Conservation (phyloP, 2,329 filamentous ascomycete species). For the Aureobasidium sp. region DNA sequence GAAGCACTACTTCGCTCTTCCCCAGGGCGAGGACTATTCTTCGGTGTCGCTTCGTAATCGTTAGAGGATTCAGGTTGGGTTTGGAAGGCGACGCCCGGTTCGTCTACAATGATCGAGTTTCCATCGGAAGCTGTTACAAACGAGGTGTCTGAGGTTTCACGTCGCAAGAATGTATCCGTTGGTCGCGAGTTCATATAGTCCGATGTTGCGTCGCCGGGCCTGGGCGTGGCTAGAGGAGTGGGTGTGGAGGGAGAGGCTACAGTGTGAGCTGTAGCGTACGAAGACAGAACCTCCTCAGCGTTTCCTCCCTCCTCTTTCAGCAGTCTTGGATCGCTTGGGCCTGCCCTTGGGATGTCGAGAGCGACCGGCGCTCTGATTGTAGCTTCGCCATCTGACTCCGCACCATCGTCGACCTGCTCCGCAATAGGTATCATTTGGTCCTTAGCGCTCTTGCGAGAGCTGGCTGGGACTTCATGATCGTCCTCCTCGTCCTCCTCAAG, state of each 20-base stretch:
- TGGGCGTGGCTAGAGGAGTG: neutral
- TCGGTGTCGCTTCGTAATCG: neutral
- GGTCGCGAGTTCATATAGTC: neutral
- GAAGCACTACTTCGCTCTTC: conserved; percentile 8
- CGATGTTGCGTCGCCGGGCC: neutral
- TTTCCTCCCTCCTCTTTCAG: conserved; percentile 19
- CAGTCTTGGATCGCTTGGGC: conserved; percentile 10
- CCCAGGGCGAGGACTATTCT: neutral
- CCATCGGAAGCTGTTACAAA: conserved; percentile 19
- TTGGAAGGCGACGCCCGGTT: neutral
- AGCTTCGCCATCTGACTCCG: conserved; percentile 27
- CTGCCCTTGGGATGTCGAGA: conserved; percentile 34
- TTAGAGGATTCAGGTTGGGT: neutral
- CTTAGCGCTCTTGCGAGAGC: neutral
- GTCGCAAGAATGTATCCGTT: conserved; percentile 11
- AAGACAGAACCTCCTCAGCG: conserved; percentile 21
- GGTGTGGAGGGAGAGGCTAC: neutral
- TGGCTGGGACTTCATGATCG: conserved; percentile 2
- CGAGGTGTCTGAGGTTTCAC: conserved; percentile 11
- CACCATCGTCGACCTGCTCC: conserved; percentile 23
- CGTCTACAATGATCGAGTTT: conserved; percentile 12
- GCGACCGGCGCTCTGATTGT: conserved; percentile 33
- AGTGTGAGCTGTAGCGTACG: conserved; percentile 19
- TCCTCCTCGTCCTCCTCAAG: conserved; percentile 31
- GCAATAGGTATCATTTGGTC: neutral